Evolutionary conservation across 1,284 basidiomycete species (phyloP).

Genomic region (Cronartium quercuum): DNA sequence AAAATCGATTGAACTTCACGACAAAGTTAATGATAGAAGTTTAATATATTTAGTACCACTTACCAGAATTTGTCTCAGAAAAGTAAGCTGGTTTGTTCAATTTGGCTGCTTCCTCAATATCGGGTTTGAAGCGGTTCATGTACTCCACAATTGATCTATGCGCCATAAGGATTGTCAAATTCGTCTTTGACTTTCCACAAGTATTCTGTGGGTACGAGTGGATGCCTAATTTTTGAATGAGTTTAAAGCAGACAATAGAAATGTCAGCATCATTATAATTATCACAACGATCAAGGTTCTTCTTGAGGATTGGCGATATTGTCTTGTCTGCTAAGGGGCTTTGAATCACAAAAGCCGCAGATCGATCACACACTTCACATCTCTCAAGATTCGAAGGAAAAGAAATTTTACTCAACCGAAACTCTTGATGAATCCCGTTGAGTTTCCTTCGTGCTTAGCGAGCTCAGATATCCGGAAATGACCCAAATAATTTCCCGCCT

Average conservation of each 20-base stretch:
- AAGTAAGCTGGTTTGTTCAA: constrained; percentile 52
- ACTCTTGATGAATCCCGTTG: neutral
- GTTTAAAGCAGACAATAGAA: constrained; percentile 49
- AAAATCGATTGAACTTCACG: neutral
- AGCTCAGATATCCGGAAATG: constrained; percentile 51
- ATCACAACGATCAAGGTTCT: no score
- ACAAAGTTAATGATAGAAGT: neutral
- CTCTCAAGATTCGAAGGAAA: neutral
- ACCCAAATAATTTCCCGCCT: constrained; percentile 53
- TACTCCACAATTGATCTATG: constrained; percentile 53
- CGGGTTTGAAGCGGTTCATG: constrained; percentile 50
- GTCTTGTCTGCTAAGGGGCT: no score
- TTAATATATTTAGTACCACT: neutral
- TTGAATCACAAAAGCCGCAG: no score
- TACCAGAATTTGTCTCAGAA: constrained; percentile 53
- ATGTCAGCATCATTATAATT: no score
- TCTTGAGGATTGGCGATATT: neutral
- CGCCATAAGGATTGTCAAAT: constrained; percentile 52
- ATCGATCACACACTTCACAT: constrained; percentile 41
- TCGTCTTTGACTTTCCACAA: constrained; percentile 52
- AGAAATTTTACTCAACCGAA: constrained; percentile 10
- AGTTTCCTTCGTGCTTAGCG: constrained; percentile 44
- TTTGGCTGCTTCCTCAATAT: constrained; percentile 51
- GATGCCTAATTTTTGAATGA: constrained; percentile 49
- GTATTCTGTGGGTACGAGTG: constrained; percentile 55